Conservation (phyloP, 192 early-diverging fungal species). For the Gryganskiella cystojenkinii region DNA sequence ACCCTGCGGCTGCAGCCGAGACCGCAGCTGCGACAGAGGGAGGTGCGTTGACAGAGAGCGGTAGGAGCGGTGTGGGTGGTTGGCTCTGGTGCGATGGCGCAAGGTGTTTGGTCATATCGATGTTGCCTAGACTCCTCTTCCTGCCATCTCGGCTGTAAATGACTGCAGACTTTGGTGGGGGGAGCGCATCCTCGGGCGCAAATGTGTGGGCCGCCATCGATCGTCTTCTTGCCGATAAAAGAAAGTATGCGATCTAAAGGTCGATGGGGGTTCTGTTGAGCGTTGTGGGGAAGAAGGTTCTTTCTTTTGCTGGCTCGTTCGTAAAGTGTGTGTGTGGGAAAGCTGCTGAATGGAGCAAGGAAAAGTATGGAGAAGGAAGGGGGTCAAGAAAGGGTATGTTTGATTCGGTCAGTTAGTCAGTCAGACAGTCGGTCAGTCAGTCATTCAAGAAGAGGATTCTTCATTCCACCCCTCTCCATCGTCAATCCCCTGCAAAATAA, state of each 20-base stretch:
- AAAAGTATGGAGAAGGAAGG: too few species aligned
- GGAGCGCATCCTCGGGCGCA: constrained; percentile 52
- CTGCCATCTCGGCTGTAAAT: constrained; percentile 57
- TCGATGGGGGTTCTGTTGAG: not conserved
- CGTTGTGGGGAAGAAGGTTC: too few species aligned
- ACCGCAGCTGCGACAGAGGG: constrained; percentile 14
- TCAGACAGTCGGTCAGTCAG: too few species aligned
- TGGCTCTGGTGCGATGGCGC: constrained; percentile 33
- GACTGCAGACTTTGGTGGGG: constrained; percentile 54
- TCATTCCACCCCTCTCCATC: too few species aligned
- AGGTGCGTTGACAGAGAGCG: not conserved
- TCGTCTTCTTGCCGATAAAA: not conserved
- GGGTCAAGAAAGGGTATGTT: too few species aligned
- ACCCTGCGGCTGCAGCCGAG: not conserved
- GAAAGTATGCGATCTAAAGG: not conserved
- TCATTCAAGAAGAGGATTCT: too few species aligned
- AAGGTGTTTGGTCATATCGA: constrained; percentile 47
- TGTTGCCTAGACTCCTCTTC: constrained; percentile 52
- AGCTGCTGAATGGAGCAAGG: too few species aligned
- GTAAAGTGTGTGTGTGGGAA: too few species aligned
- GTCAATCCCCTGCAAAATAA: too few species aligned
- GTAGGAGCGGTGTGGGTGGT: constrained; percentile 10
- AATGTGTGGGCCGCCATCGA: constrained; percentile 53
- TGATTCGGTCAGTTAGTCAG: too few species aligned
- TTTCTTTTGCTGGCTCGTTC: too few species aligned